Percentiles rank a stretch among this genome's conserved stretches.
These are phyloP conservation scores for Didymella pomorum DNA, from an alignment of 2,329 filamentous ascomycete genomes.

Conservation along the genomic window DNA sequence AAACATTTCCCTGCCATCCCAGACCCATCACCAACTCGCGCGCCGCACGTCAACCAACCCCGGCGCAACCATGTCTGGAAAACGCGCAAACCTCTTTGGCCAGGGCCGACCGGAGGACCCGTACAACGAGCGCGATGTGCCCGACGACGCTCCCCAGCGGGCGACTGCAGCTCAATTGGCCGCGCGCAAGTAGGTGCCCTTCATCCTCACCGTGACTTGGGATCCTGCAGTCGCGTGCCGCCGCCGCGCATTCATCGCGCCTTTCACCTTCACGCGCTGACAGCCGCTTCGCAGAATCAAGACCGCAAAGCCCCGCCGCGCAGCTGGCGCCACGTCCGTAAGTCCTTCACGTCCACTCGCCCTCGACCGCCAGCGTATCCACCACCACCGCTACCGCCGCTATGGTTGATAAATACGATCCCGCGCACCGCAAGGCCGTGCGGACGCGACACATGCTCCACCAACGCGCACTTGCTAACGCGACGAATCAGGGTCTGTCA, in stretches of 20 bases:
- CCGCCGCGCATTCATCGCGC: not conserved
- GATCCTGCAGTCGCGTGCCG: slow-evolving; percentile 2
- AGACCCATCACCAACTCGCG: slow-evolving; percentile 13
- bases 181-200: slow-evolving; percentile 61
- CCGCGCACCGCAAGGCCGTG: slow-evolving; percentile 20
- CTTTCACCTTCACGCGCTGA: slow-evolving; percentile 24
- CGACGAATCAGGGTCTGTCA: slow-evolving; percentile 30
- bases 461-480: slow-evolving; percentile 28
- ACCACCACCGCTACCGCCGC: slow-evolving; percentile 6
- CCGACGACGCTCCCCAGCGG: slow-evolving; percentile 57
- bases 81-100: slow-evolving; percentile 38
- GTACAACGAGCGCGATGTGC: slow-evolving; percentile 43
- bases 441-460: slow-evolving; percentile 16
- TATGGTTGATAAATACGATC: slow-evolving; percentile 18
- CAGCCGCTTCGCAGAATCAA: slow-evolving; percentile 37
- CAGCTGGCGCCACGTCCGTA: slow-evolving; percentile 35
- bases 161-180: slow-evolving; percentile 65
- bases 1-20: slow-evolving; percentile 19
- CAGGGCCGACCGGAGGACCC: slow-evolving; percentile 41
- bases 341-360: slow-evolving; percentile 27
- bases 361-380: slow-evolving; percentile 7
- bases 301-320: slow-evolving; percentile 36
- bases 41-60: slow-evolving; percentile 21
- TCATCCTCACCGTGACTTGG: slow-evolving; percentile 14
- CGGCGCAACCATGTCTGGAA: slow-evolving; percentile 40